Evolutionary conservation across 2,329 filamentous ascomycete species (phyloP), one percentile per base, ranked within the genome.

Genomic region (Stemphylium vesicarium): DNA sequence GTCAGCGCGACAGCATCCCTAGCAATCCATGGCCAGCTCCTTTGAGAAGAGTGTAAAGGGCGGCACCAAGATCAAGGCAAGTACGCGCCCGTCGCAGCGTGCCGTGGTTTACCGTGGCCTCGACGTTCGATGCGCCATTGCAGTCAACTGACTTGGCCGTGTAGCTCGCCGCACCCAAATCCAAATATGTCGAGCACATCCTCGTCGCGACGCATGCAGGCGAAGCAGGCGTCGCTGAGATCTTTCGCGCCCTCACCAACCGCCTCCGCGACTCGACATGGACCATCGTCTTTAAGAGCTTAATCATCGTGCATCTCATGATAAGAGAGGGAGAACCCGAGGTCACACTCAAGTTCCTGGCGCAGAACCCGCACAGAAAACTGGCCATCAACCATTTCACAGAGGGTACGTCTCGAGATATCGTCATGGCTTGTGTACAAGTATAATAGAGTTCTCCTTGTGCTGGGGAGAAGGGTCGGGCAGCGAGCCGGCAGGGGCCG

Each of bases 41-140:
- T 98, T 98, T 76, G 95, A 99, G 83, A 99, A 98, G 84, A 96
- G 93, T 67, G 95, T 99, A 74, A 98, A 98, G 83, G 95, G 94
- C 80, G 94, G 91, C 69, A 98, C 94, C 71, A 98, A 98, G 83
- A 91, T 96, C 75, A 98, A 97, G 87, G 92, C 93, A 70, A 56
- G 64, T 52, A 51, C 48, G 51, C 58, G 53, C 60, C 38, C 24
- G 5, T 32, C 36, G 31, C 39, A 22, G 20, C 32, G 9, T n/a
- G n/a, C 35, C 29, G 32, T 40, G 8, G 29, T 55, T 15, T 24
- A 20, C 41, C 22, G 31, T 15, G 33, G 29, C 43, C 44, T 39
- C 29, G 29, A 22, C 24, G 26, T 29, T 29, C 26, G 26, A 29
- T 29, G 26, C 18, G 42, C 55, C 38, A 54, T 65, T 63, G 66